Evolutionary conservation across 768 basidiomycete genomes (phyloP).

Genomic region (Pisolithus marmoratus): DNA sequence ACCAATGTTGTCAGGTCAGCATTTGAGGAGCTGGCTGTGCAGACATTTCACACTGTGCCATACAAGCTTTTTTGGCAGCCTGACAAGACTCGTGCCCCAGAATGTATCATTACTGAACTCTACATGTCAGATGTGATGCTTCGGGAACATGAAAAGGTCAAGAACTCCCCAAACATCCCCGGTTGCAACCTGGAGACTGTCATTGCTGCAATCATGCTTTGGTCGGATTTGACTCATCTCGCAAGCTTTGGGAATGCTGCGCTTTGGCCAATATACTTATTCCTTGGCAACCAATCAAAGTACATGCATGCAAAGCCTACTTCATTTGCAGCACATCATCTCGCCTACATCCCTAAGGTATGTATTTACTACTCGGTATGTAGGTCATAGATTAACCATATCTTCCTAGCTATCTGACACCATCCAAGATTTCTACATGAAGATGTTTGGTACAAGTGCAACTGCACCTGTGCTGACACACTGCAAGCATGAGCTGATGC

Average conservation of each 20-base stretch:
- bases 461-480: slow-evolving; percentile 6
- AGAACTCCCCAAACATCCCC: not conserved
- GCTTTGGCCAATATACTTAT: slow-evolving; percentile 14
- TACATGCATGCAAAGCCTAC: slow-evolving; percentile 4
- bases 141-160: slow-evolving; percentile 5
- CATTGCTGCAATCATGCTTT: slow-evolving; percentile 15
- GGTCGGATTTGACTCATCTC: slow-evolving; percentile 22
- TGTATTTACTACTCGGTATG: not conserved
- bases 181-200: slow-evolving; percentile 7
- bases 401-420: slow-evolving; percentile 11
- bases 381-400: not conserved
- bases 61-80: slow-evolving; percentile 11
- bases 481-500: slow-evolving; percentile 18
- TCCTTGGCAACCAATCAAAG: slow-evolving; percentile 11
- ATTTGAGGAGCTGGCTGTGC: slow-evolving; percentile 11
- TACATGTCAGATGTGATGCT: slow-evolving; percentile 16
- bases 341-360: slow-evolving; percentile 16
- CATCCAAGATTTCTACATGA: slow-evolving; percentile 7
- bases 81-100: not conserved
- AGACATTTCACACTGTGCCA: slow-evolving; percentile 11
- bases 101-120: slow-evolving; percentile 18
- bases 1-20: slow-evolving; percentile 18
- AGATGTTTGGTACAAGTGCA: not conserved
- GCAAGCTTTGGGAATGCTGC: slow-evolving; percentile 10
- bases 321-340: slow-evolving; percentile 11